Percentiles rank a stretch among this genome's conserved stretches.
These are phyloP conservation scores for Lagenidium giganteum DNA, from an alignment of 352 stramenopile species.

Conservation along the genomic window DNA sequence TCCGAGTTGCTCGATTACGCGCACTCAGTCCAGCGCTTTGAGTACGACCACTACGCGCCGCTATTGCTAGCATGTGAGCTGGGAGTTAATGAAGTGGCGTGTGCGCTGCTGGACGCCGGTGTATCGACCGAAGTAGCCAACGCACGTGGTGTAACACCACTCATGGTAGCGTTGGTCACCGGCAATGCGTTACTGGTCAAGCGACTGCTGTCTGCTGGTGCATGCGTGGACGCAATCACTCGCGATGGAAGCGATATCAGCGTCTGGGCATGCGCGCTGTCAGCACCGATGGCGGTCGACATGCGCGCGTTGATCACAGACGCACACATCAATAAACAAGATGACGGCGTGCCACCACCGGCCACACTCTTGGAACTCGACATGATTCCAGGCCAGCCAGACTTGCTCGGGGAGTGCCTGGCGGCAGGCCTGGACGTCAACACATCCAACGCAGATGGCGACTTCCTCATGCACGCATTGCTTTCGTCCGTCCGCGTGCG, in stretches of 20 bases:
- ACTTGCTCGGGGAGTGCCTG: slow-evolving; percentile 28
- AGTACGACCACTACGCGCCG: slow-evolving; percentile 37
- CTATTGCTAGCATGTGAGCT: slow-evolving; percentile 56
- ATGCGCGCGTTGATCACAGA: slow-evolving; percentile 10
- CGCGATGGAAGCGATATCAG: slow-evolving; percentile 35
- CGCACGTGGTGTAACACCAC: slow-evolving; percentile 31
- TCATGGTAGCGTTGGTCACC: slow-evolving; percentile 60
- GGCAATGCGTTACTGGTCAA: slow-evolving; percentile 18
- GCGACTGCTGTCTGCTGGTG: slow-evolving; percentile 21
- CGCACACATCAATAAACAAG: slow-evolving; percentile 4
- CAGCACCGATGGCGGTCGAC: slow-evolving; percentile 20
- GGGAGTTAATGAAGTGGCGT: slow-evolving; percentile 19
- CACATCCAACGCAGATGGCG: slow-evolving; percentile 46
- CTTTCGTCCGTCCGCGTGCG: slow-evolving; percentile 48
- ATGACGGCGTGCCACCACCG: slow-evolving; percentile 15
- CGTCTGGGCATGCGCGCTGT: slow-evolving; percentile 51
- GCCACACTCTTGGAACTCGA: slow-evolving; percentile 26
- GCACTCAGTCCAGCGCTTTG: slow-evolving; percentile 38
- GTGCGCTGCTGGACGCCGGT: slow-evolving; percentile 33
- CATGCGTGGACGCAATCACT: slow-evolving; percentile 54
- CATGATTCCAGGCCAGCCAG: slow-evolving; percentile 25
- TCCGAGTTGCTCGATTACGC: slow-evolving; percentile 32
- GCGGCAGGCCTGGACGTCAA: slow-evolving; percentile 40
- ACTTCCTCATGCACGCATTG: slow-evolving; percentile 61
- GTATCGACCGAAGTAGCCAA: slow-evolving; percentile 19